Evolutionary conservation across 768 basidiomycete species (phyloP).

Genomic region (Vararia minispora): DNA sequence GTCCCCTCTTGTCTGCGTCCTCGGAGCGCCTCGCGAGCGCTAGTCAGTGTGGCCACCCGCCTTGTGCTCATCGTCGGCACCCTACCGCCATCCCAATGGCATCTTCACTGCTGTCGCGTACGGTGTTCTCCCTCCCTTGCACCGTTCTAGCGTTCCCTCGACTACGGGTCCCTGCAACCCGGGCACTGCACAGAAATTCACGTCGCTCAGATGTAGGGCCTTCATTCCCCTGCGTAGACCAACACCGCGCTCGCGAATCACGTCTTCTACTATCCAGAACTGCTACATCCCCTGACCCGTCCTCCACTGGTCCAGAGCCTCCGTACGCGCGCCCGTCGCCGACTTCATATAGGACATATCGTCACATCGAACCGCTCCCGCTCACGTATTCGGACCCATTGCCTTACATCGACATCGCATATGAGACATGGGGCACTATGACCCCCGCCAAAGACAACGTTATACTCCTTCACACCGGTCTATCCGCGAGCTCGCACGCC

Average conservation of each 20-base stretch:
- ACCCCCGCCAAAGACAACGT: constrained; percentile 71
- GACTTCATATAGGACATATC: constrained; percentile 58
- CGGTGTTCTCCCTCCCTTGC: too few species aligned
- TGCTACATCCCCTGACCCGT: constrained; percentile 15
- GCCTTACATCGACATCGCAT: constrained; percentile 76
- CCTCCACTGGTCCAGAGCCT: constrained; percentile 64
- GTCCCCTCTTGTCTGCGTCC: too few species aligned
- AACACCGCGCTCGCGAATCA: constrained; percentile 62
- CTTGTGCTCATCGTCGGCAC: too few species aligned
- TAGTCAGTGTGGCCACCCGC: too few species aligned
- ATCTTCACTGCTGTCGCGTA: too few species aligned
- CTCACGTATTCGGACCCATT: constrained; percentile 50
- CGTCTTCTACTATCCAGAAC: constrained; percentile 28
- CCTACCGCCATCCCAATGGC: too few species aligned
- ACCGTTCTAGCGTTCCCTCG: too few species aligned
- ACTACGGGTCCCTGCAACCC: too few species aligned
- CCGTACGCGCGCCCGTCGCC: constrained; percentile 76
- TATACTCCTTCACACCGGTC: constrained; percentile 91
- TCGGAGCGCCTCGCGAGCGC: too few species aligned
- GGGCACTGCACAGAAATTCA: too few species aligned
- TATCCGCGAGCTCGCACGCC: constrained; percentile 93
- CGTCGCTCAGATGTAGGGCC: too few species aligned
- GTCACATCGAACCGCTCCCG: constrained; percentile 47
- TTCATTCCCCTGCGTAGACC: constrained; percentile 69
- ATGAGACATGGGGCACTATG: constrained; percentile 96